Base-by-base conservation (phyloP, 495 filamentous ascomycete genomes). In the Aspergillus baeticus region DNA sequence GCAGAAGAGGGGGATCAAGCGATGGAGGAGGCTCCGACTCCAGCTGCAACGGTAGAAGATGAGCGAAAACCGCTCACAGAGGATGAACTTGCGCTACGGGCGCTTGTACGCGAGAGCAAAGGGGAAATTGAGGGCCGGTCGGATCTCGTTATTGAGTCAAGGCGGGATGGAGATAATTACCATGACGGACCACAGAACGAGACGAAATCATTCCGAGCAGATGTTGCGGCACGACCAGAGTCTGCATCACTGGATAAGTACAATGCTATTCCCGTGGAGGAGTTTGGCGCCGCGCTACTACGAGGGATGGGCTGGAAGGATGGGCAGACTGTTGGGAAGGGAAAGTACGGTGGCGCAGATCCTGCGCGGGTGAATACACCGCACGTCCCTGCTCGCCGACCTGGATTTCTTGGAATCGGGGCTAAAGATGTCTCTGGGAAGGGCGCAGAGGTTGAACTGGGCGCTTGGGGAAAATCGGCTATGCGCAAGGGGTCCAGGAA, bases 291-390 rank as follows among this genome's bases (percentile, higher is more conserved):
- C 20, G 90, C 90, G 2, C 72, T 98, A 47, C 79, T 99, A 22
- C 82, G 90, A 6, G 90, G 91, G 10, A 95, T 96, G 85, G 94
- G 94, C 5, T 97, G 92, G 93, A 88, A 88, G 63, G 90, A 96
- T 55, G 93, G 92, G 1, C 84, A 93, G 55, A 70, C 80, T 18
- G 73, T 90, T 22, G 87, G 85, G 6, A 80, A 81, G 65, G 78
- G 82, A 11, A 73, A 78, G 17, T 79, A 76, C 48, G 71, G 74
- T 18, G 64, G 62, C 39, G 47, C 60, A 11, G 46, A 60, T 14
- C 49, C 51, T 11, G 63, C 73, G 3, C 62, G 69, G 26, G 67
- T 68, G n/a, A 72, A 63, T 21, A 68, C 72, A 14, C 65, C 72
- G 33, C 73, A 73, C 39, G 69, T 79, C 6, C 76, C 84, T 3